Conservation (phyloP, 2,329 filamentous ascomycete genomes). For the Alternaria panax region DNA sequence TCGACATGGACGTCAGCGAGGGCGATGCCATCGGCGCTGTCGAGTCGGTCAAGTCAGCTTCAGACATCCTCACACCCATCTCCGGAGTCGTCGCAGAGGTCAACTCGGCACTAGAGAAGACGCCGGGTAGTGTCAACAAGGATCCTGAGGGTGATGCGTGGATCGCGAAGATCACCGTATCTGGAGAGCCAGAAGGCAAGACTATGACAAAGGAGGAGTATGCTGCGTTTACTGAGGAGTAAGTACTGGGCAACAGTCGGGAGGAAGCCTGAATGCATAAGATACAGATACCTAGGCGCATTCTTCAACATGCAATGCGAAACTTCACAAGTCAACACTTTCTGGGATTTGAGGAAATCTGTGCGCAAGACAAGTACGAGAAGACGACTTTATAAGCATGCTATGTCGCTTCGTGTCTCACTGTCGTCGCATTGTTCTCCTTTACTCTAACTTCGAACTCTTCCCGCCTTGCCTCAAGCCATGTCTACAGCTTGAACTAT, state of each 20-base stretch:
- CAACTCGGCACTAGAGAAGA: conserved; percentile 81
- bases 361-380: no score
- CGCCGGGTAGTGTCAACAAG: conserved; percentile 86
- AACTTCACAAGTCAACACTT: no score
- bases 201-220: conserved; percentile 83
- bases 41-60: conserved; percentile 98
- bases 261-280: background rate
- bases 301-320: conserved; percentile 15
- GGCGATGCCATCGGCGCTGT: conserved; percentile 93
- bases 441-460: no score
- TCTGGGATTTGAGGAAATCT: no score
- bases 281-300: conserved; percentile 9
- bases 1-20: conserved; percentile 70
- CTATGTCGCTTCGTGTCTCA: no score
- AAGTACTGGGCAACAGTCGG: background rate
- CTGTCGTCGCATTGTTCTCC: no score
- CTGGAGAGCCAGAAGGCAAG: conserved; percentile 64
- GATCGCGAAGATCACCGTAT: conserved; percentile 87
- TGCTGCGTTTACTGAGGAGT: conserved; percentile 72
- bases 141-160: conserved; percentile 90
- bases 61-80: conserved; percentile 92
- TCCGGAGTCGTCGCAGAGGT: conserved; percentile 76
- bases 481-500: no score
- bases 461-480: no score
- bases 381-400: no score